phyloP scores from a whole-genome alignment of 306 rosid genomes.

The Medicago ruthenica region DNA sequence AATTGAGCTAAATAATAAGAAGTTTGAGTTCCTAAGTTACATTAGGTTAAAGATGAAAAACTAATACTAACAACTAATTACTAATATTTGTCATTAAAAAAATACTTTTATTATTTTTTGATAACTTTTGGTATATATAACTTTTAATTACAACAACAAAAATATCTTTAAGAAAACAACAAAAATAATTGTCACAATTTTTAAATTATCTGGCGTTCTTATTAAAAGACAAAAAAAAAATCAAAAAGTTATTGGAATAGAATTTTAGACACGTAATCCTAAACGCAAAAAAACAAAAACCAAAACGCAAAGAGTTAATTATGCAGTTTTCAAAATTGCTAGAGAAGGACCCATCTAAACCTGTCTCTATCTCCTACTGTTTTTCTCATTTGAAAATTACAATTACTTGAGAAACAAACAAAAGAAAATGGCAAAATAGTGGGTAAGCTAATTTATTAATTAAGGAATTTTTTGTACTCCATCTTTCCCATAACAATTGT shows the following conservation, averaged over 20 bases:
- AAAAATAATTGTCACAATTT: too few relatives aligned
- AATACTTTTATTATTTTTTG: too few relatives aligned
- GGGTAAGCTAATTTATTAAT: neutral
- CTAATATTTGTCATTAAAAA: too few relatives aligned
- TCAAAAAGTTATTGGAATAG: neutral
- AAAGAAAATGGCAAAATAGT: neutral
- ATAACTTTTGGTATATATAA: too few relatives aligned
- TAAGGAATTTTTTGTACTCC: neutral
- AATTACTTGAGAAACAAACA: constrained; percentile 23
- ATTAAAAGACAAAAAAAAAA: neutral
- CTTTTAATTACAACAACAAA: too few relatives aligned
- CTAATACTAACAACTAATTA: too few relatives aligned
- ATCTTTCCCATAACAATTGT: too few relatives aligned
- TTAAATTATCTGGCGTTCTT: neutral
- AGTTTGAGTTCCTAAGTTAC: too few relatives aligned
- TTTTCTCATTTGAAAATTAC: neutral
- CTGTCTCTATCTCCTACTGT: neutral
- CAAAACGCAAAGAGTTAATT: neutral
- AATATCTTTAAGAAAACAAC: too few relatives aligned
- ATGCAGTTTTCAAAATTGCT: neutral
- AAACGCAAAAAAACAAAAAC: neutral
- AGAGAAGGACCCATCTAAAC: constrained; percentile 5
- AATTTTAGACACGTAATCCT: constrained; percentile 1
- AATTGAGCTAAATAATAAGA: too few relatives aligned
- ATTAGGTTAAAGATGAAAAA: too few relatives aligned